Evolutionary conservation across 2,329 filamentous ascomycete genomes (phyloP).

Genomic region (Penicillium paneum): DNA sequence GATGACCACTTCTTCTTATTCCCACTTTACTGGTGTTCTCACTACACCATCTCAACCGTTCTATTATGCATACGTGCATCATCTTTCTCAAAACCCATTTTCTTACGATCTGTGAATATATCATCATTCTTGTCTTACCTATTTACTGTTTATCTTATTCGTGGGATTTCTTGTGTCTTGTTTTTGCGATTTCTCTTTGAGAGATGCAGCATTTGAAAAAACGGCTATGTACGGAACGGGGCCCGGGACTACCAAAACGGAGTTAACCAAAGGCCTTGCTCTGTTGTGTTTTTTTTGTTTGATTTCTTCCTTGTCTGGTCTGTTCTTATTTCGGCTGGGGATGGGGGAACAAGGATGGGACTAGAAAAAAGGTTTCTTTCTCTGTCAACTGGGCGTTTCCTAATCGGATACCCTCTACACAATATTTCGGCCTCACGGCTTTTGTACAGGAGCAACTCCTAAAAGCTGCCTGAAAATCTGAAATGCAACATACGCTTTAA

Average conservation of each 20-base stretch:
- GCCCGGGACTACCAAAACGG: conserved; percentile 17
- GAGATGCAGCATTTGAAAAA: conserved; percentile 23
- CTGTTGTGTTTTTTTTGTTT: conserved; percentile 13
- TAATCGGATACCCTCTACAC: conserved; percentile 6
- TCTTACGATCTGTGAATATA: conserved; percentile 24
- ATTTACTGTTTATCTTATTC: conserved; percentile 4
- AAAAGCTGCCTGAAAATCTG: conserved; percentile 15
- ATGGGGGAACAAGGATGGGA: not conserved
- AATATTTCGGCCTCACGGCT: conserved; percentile 16
- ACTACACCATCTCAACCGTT: conserved; percentile 2
- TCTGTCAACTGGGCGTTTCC: conserved; percentile 5
- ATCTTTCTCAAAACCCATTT: conserved; percentile 1
- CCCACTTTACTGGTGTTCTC: conserved; percentile 9
- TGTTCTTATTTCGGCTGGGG: conserved; percentile 2
- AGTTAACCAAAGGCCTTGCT: conserved; percentile 14
- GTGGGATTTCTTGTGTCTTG: conserved; percentile 16
- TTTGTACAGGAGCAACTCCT: conserved; percentile 19
- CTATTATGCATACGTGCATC: conserved; percentile 17
- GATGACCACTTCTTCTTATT: conserved; percentile 19
- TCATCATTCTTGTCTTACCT: not conserved
- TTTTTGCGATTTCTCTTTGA: conserved; percentile 10
- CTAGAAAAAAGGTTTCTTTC: conserved; percentile 6
- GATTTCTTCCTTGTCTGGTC: conserved; percentile 9
- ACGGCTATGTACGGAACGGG: conserved; percentile 17
- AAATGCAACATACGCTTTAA: conserved; percentile 20